Percentiles rank a stretch among this genome's conserved stretches.
phyloP scores from a whole-genome alignment of 2,329 filamentous ascomycete genomes.

The Plectosphaerella sp. region DNA sequence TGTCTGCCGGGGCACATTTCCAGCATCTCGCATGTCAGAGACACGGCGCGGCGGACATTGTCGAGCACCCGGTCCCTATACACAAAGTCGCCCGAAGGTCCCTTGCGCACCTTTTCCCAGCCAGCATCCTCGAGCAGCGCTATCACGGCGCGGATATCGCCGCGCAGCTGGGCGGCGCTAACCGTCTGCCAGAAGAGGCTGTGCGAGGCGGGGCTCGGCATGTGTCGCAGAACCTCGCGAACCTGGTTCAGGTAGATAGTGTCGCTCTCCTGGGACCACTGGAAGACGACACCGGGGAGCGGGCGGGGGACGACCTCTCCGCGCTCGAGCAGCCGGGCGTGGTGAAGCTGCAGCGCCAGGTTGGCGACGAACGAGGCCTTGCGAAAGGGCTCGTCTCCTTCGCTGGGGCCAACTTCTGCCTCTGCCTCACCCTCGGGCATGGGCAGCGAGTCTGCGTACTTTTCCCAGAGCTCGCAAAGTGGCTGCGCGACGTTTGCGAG shows the following conservation, averaged over 20 bases:
- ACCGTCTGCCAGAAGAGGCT: constrained; percentile 80
- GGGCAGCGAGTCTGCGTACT: constrained; percentile 44
- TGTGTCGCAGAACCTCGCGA: constrained; percentile 56
- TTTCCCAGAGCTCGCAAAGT: constrained; percentile 52
- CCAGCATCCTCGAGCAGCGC: constrained; percentile 68
- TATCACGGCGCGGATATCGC: constrained; percentile 64
- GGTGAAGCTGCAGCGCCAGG: constrained; percentile 74
- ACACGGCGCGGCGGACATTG: constrained; percentile 70
- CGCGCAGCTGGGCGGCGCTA: constrained; percentile 70
- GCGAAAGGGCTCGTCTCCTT: constrained; percentile 57
- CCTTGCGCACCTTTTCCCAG: constrained; percentile 71
- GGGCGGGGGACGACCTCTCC: constrained; percentile 38
- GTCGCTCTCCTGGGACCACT: constrained; percentile 77
- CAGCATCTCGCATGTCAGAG: constrained; percentile 64
- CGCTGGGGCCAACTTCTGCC: constrained; percentile 61
- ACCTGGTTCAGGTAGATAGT: constrained; percentile 66
- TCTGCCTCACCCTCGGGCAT: constrained; percentile 47
- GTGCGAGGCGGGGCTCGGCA: constrained; percentile 72
- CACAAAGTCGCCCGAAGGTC: constrained; percentile 57
- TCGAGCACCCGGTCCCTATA: constrained; percentile 74
- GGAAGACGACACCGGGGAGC: constrained; percentile 72
- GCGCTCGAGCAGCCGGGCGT: constrained; percentile 45
- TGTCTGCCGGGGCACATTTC: constrained; percentile 59
- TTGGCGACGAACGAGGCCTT: constrained; percentile 78
- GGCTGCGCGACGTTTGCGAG: constrained; percentile 48